Base-by-base conservation (phyloP, 1,284 basidiomycete genomes). In the Rhodotorula sp. region DNA sequence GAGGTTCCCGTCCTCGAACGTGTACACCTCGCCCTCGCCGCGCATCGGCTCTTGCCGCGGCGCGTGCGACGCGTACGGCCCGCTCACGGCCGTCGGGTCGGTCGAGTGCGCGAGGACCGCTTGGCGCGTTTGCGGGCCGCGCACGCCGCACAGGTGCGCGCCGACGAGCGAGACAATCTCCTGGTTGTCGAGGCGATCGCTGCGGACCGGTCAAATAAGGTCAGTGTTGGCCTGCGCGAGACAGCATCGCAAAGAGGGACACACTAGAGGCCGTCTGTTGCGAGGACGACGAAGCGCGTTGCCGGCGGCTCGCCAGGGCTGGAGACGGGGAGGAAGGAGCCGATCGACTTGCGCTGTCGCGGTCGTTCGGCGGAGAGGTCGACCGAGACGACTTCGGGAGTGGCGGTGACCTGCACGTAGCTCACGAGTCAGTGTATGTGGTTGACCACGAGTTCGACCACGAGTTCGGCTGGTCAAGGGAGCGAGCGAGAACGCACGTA, bases 181-280 rank as follows among this genome's bases (percentile, higher is more conserved):
- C 80, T 94, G 90, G n/a, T 94, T 97, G 72, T 91, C 90, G 67
- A 99, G 86, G 76, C 91, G 86, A 82, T 99, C 97, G 93, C 95
- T 67, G 68, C 17, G 17, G 46, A 46, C 1, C 19, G 45, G 21
- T 1, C 10, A 23, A 34, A 44, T 23, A 5, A 21, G 14, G n/a
- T 13, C 13, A 4, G 46, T 42, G 19, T 19, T 7, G 16, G 1
- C 1, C 46, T 14, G 52, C 1, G 17, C 9, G n/a, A 12, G 27
- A 7, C 16, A 56, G 44, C 19, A 34, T 23, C 34, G 58, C 44
- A 16, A 57, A 34, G 48, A 12, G 25, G 25, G 27, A 81, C 82
- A 19, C 27, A 67, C 71, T 81, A 78, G 81, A 84, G 85, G 21
- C 95, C 95, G 79, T 97, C 94, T 0, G 93, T 96, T 1, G 93